Evolutionary conservation across 768 basidiomycete species (phyloP).

Genomic region (Hericium rajendrae): DNA sequence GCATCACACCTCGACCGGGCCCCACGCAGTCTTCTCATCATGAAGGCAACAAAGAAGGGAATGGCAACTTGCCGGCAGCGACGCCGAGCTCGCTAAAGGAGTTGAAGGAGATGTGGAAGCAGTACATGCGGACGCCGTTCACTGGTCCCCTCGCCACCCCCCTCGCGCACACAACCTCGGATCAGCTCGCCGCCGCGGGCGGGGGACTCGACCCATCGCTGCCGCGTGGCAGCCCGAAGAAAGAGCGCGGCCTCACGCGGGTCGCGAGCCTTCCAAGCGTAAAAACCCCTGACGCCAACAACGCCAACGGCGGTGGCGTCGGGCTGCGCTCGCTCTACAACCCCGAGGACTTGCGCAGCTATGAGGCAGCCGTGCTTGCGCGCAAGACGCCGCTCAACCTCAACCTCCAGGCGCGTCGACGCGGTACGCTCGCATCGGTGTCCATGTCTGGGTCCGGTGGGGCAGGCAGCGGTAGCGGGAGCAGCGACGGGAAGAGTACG

Average conservation of each 20-base stretch:
- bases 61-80: slow-evolving; percentile 21
- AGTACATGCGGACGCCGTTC: slow-evolving; percentile 63
- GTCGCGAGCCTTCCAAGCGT: slow-evolving; percentile 62
- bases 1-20: slow-evolving; percentile 12
- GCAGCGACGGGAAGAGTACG: slow-evolving; percentile 8
- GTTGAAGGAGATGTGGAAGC: slow-evolving; percentile 64
- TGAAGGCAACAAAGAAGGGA: slow-evolving; percentile 18
- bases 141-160: slow-evolving; percentile 21
- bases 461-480: no score
- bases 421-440: slow-evolving; percentile 6
- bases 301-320: slow-evolving; percentile 9
- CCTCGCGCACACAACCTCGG: slow-evolving; percentile 1
- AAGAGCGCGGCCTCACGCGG: slow-evolving; percentile 34
- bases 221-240: slow-evolving; percentile 16
- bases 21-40: not conserved
- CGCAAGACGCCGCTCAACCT: slow-evolving; percentile 51
- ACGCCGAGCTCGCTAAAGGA: slow-evolving; percentile 30
- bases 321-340: slow-evolving; percentile 23
- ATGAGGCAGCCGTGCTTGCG: slow-evolving; percentile 69
- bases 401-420: slow-evolving; percentile 38
- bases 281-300: slow-evolving; percentile 46
- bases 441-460: not conserved
- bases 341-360: slow-evolving; percentile 57
- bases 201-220: slow-evolving; percentile 8
- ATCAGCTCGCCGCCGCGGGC: not conserved